These are phyloP conservation scores for Candida saitoana DNA, from an alignment of 805 yeast genomes.

Conservation along the genomic window DNA sequence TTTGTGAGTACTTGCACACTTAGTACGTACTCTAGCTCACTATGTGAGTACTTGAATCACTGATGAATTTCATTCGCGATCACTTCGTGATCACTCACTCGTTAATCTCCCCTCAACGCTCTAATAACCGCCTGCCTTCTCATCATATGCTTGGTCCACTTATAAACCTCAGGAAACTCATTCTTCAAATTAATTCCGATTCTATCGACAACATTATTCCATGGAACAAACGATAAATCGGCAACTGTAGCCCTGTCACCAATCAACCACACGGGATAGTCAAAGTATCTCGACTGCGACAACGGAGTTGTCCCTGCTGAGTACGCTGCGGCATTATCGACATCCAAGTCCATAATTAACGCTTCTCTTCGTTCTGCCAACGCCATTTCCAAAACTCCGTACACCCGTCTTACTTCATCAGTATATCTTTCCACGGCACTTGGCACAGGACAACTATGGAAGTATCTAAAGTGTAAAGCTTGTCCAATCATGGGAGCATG, in stretches of 20 bases:
- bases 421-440: conserved; percentile 88
- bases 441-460: conserved; percentile 81
- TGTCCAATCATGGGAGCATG: conserved; percentile 99
- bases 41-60: too few relatives aligned
- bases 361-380: conserved; percentile 90
- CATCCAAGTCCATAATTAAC: conserved; percentile 80
- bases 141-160: conserved; percentile 96
- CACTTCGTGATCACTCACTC: too few relatives aligned
- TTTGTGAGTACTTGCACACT: too few relatives aligned
- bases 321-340: conserved; percentile 82
- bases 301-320: conserved; percentile 85
- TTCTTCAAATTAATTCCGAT: conserved; percentile 82
- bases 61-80: too few relatives aligned
- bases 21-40: too few relatives aligned
- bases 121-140: conserved; percentile 86
- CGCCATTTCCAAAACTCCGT: conserved; percentile 93
- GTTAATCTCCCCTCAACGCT: conserved; percentile 72
- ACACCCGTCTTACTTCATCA: conserved; percentile 88
- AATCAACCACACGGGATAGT: conserved; percentile 92
- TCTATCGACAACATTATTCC: conserved; percentile 94
- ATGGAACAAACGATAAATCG: conserved; percentile 88
- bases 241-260: conserved; percentile 81
- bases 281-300: conserved; percentile 80
- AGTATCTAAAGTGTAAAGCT: conserved; percentile 88
- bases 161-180: conserved; percentile 92